Evolutionary conservation across 352 stramenopile species (phyloP), one percentile per base, ranked within the genome.

Genomic region (Pythium rishiriense): DNA sequence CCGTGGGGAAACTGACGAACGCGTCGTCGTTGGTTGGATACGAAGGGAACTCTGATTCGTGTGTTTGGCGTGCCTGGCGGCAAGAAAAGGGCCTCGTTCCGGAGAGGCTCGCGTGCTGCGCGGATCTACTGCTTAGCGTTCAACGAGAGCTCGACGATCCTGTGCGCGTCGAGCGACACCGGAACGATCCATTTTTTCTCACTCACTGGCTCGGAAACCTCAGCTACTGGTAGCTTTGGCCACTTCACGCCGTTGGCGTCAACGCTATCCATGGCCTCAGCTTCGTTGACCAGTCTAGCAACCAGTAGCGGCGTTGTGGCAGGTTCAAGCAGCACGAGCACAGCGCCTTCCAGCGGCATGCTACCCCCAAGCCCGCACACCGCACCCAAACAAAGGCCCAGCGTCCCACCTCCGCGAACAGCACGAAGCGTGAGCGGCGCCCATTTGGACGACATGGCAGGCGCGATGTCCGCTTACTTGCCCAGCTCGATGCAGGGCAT

Each of bases 181-280:
- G 97, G 97, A 26, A 99, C 97, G 14, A 85, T 98, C 33, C 97
- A 99, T 63, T 93, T 99, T 58, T 99, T 99, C 71, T 91, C 87
- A 35, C 70, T 96, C 9, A 93, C 81, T 0, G 87, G 83, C 41
- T 66, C 73, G 0, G 83, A 90, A 58, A 93, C 74, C 39, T 86
- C 83, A 5, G 78, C 83, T 2, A 93, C 83, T 7, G 86, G 86
- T 14, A 93, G 83, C 62, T 95, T 94, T 68, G 78, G 78, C 0
- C 78, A 91, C 35, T 92, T 94, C 35, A 82, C 83, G 3, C 83
- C 84, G 12, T 82, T 94, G 42, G 75, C 84, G 9, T 86, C 81
- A 10, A 90, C 83, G n/a, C 53, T 93, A 8, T 84, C 83, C n/a
- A 81, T 89, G 50, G 84, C 84, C 73, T 49, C 71, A 25, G 64